A percentile compares a stretch with the other conserved stretches of the same genome.
Evolutionary conservation across 352 stramenopile species (phyloP).

Genomic region (Pythium brachiatum): DNA sequence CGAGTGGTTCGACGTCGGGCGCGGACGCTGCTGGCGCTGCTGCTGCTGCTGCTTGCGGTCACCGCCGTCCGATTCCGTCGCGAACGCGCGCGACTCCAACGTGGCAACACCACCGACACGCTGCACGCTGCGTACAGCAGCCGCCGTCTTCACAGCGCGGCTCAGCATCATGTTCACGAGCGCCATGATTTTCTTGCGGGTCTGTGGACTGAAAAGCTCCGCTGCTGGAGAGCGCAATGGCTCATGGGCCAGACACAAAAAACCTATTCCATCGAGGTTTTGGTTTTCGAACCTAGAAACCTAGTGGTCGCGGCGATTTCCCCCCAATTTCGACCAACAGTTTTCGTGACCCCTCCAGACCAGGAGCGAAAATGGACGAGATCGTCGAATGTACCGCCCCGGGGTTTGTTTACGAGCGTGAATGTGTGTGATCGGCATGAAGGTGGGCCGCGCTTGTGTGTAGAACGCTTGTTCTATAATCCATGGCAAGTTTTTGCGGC

Average conservation of each 20-base stretch:
- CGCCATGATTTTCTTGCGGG: constrained; percentile 3
- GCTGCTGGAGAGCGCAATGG: constrained; percentile 5
- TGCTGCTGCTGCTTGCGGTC: constrained; percentile 31
- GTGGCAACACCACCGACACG: background rate
- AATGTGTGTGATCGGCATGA: constrained; percentile 7
- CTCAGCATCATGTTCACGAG: constrained; percentile 14
- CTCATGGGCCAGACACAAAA: constrained; percentile 13
- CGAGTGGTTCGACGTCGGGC: background rate
- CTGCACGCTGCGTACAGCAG: constrained; percentile 4
- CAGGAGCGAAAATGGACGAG: too few species aligned
- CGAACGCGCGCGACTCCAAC: constrained; percentile 11
- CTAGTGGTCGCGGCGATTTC: too few species aligned
- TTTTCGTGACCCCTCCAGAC: too few species aligned
- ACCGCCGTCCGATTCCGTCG: constrained; percentile 14
- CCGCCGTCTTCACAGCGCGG: constrained; percentile 5
- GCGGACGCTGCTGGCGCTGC: constrained; percentile 16
- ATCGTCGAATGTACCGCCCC: too few species aligned
- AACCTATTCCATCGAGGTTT: constrained; percentile 8
- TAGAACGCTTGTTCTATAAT: background rate
- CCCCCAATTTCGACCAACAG: too few species aligned
- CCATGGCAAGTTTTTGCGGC: background rate
- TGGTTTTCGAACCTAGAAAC: background rate
- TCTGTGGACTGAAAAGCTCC: background rate
- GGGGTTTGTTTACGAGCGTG: background rate
- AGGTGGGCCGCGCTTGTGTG: constrained; percentile 9